Evolutionary conservation across 169 alveolate genomes (phyloP), one percentile per base, ranked within the genome.

Genomic region (Sarcocystis neurona): DNA sequence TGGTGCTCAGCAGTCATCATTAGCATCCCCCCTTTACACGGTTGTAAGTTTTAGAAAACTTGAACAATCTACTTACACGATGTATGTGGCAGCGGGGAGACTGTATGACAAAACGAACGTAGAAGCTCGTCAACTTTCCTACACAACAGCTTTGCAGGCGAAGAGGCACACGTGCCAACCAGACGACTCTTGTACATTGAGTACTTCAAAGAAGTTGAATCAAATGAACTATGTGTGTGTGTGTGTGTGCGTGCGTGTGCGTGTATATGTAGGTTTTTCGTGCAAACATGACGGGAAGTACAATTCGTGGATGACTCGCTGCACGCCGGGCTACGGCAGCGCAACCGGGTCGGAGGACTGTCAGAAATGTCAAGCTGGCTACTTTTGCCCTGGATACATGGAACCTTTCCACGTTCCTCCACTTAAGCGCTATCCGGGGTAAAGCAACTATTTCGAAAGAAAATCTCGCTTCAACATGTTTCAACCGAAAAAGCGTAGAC

Each of bases 211-310:
- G n/a, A n/a, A n/a, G n/a, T n/a, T n/a, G n/a, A n/a, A n/a, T n/a
- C n/a, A n/a, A n/a, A n/a, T n/a, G n/a, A n/a, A n/a, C n/a, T n/a
- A n/a, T n/a, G n/a, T n/a, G n/a, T n/a, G n/a, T n/a, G n/a, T n/a
- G n/a, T n/a, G n/a, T n/a, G n/a, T n/a, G n/a, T n/a, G n/a, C n/a
- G n/a, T n/a, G n/a, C n/a, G n/a, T n/a, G n/a, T n/a, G n/a, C n/a
- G n/a, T n/a, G n/a, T n/a, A n/a, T n/a, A n/a, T n/a, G n/a, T 44
- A 63, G 75, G 75, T 63, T 63, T 63, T 30, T 63, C 75, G 43
- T 63, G 75, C 75, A 39, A 63, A 10, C 46, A 32, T 8, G 75
- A n/a, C 2, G 75, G 34, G 43, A 63, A 63, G 43, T 63, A 63
- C 43, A 63, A 20, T 10, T 63, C 75, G 18, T 63, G 75, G 75